Evolutionary conservation across 2,329 filamentous ascomycete genomes (phyloP), one percentile per base, ranked within the genome.

Genomic region (Ophiostoma piceae): DNA sequence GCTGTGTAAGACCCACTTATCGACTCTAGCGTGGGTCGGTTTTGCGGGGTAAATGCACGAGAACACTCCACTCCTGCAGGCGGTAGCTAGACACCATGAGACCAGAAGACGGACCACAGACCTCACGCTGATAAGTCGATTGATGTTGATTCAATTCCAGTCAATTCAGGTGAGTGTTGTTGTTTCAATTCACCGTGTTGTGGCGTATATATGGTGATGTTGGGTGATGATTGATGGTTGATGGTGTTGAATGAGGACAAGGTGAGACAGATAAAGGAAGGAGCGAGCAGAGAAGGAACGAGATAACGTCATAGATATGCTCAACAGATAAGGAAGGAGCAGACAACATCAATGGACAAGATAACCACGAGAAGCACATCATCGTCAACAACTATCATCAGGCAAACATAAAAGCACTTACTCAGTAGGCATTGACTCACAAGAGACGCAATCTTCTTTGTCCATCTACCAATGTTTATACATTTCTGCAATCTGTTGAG

Each of bases 1-100:
- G 54, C 26, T 62, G 57, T 14, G 1, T 6, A 5, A 4, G 57
- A 32, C 57, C 57, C 57, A 26, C 12, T 62, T 62, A 19, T 62
- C 4, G 2, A n/a, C 26, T 62, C 57, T 62, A 62, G 57, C 57
- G 26, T 62, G 57, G 57, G 57, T 35, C 57, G 22, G 14, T 35
- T 51, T 62, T 62, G 57, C 57, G 57, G 57, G 57, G 57, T 62
- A 62, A 62, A 62, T 62, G 57, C 57, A 35, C 57, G 29, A 37
- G 29, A 64, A 37, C 60, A 64, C 29, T 37, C 60, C 60, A 64
- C 60, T 37, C 60, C 51, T 57, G 51, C 51, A 57, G 51, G 51
- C n/a, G 11, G 51, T 57, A 22, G 43, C 43, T 47, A 16, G 43
- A 47, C 16, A 16, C 43, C 43, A 47, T 47, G 43, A 47, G 43